Percentiles rank a stretch among this genome's conserved stretches.
Evolutionary conservation across 2,329 filamentous ascomycete species (phyloP).

Genomic region (Colletotrichum plurivorum): DNA sequence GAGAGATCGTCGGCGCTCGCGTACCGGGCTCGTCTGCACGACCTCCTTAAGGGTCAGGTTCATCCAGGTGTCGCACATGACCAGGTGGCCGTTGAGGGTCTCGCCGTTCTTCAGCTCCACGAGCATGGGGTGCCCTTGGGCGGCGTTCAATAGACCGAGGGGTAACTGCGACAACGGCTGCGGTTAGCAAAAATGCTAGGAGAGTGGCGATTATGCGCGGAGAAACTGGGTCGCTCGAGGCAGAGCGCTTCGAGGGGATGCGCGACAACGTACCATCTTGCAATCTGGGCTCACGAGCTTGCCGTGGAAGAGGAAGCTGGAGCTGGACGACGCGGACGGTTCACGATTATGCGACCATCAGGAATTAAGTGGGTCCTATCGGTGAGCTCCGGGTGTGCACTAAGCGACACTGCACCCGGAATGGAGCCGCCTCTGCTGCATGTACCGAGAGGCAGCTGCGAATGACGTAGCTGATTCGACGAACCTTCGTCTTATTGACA

Average conservation of each 20-base stretch:
- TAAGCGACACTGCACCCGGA: not conserved
- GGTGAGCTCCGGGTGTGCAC: slow-evolving; percentile 32
- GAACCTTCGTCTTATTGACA: not conserved
- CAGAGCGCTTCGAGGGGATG: not conserved
- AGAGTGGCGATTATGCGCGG: not conserved
- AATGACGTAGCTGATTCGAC: slow-evolving; percentile 23
- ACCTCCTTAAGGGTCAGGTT: slow-evolving; percentile 98
- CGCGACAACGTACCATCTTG: slow-evolving; percentile 33
- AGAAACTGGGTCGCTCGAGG: not conserved
- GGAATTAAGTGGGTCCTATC: slow-evolving; percentile 25
- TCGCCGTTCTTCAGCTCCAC: slow-evolving; percentile 98
- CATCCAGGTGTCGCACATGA: slow-evolving; percentile 99
- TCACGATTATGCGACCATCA: slow-evolving; percentile 33
- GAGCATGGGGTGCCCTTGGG: slow-evolving; percentile 97
- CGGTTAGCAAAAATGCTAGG: slow-evolving; percentile 7
- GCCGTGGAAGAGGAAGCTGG: slow-evolving; percentile 29
- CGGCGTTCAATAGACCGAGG: slow-evolving; percentile 90
- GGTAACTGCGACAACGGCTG: slow-evolving; percentile 65
- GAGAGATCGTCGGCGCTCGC: slow-evolving; percentile 43
- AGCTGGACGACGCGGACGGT: slow-evolving; percentile 30
- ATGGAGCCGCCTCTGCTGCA: not conserved
- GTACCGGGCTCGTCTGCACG: slow-evolving; percentile 89
- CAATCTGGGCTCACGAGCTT: slow-evolving; percentile 34
- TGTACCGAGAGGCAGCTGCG: not conserved
- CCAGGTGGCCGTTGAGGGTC: slow-evolving; percentile 94